Evolutionary conservation across 805 yeast species (phyloP), one percentile per base, ranked within the genome.

Genomic region (Starmerella floris): DNA sequence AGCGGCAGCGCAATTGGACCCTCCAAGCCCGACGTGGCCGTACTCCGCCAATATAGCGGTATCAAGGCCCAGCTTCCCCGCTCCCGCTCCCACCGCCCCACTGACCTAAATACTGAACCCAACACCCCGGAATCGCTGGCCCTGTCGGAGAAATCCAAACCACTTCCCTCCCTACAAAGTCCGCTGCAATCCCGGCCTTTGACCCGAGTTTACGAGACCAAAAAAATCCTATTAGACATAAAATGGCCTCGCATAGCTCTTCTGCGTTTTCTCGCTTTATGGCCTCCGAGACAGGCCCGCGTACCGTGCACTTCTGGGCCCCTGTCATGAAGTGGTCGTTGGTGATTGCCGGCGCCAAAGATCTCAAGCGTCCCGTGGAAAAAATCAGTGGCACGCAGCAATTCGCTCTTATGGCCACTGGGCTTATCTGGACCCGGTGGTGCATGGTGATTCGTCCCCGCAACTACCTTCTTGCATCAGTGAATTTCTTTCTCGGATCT

Each of bases 351-450:
- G 97, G 98, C 44, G 69, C 83, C 49, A 78, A 72, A 57, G 98
- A 88, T 62, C 66, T 80, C 49, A 70, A 74, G 50, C 78, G 97
- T 65, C 97, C 98, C 1, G 95, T 84, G 31, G 95, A 88, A 57
- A 78, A 79, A 56, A 70, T 88, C 39, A 78, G 91, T 30, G 95
- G 96, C 44, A 78, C 94, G 21, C 94, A 83, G 63, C 87, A 81
- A 65, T 60, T 75, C 35, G 94, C 97, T 1, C 69, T 88, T 44
- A 71, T 82, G 54, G 85, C 87, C 37, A 88, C 98, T 1, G 98
- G 96, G 42, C 75, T 76, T 41, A 84, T 88, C 55, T 88, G 98
- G 98, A 88, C 98, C 28, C 76, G 98, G 62, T 88, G 97, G 97
- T 85, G 95, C 15, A 74, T 87, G 64, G 91, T 87, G 50, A 88